Percentiles rank a stretch among this genome's conserved stretches.
Evolutionary conservation across 306 rosid genomes (phyloP).

Genomic region (Ochetophila trinervis): DNA sequence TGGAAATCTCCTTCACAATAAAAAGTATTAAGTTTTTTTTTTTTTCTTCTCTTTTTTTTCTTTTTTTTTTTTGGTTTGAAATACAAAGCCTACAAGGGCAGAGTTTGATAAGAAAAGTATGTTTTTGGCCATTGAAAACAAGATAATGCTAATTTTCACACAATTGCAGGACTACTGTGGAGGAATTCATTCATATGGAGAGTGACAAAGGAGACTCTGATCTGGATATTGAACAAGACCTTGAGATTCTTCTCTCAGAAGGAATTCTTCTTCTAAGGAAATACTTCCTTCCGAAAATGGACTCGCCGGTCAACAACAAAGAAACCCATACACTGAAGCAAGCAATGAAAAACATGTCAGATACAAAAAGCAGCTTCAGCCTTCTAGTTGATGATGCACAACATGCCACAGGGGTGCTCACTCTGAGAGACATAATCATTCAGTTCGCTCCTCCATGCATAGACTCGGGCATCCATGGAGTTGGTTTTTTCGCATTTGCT

Average conservation of each 20-base stretch:
- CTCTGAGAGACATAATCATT: conserved; percentile 44
- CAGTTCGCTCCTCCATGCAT: conserved; percentile 68
- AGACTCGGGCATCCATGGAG: conserved; percentile 53
- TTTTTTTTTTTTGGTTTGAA: background rate
- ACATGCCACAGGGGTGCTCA: conserved; percentile 47
- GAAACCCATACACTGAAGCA: conserved; percentile 48
- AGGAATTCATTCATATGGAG: conserved; percentile 50
- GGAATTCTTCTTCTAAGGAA: conserved; percentile 33
- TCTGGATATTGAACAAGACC: conserved; percentile 21
- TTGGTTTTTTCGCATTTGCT: conserved; percentile 64
- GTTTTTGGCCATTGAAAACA: no score
- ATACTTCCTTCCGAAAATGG: conserved; percentile 41
- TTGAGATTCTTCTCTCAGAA: conserved; percentile 23
- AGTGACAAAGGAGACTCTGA: conserved; percentile 17
- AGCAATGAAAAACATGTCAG: conserved; percentile 42
- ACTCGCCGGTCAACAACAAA: conserved; percentile 46
- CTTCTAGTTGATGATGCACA: conserved; percentile 42
- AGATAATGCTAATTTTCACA: conserved; percentile 6
- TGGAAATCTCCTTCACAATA: conserved; percentile 36
- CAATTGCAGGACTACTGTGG: conserved; percentile 39
- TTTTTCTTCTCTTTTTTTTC: background rate
- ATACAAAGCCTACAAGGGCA: no score
- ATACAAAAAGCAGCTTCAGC: conserved; percentile 43
- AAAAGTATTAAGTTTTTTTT: conserved; percentile 38
- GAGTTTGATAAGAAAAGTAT: no score